Base-by-base conservation (phyloP, 2,329 filamentous ascomycete species). In the Diaporthe longicolla region DNA sequence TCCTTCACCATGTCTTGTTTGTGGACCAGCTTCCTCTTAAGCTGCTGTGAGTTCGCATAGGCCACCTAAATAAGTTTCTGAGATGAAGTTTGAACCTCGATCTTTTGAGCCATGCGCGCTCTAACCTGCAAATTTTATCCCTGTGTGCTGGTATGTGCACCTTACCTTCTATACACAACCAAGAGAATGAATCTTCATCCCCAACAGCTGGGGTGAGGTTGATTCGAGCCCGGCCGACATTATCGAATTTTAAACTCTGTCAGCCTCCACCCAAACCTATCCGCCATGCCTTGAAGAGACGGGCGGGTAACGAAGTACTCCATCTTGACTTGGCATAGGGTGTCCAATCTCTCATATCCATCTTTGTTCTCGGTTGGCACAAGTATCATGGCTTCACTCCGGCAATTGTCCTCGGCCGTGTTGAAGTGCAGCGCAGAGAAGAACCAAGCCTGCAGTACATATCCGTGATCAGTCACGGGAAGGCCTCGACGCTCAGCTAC, bases 221-320 rank as follows among this genome's bases (percentile, higher is more conserved):
- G 24, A 29, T 52, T 17, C 19, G 13, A 66, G 29, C 13, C 21
- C 26, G 10, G 15, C 6, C 17, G 45, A 13, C 32, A 37, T 71
- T 45, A 71, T 57, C 69, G 17, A 9, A 71, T 50, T 32, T 19
- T 71, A 19, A 71, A 71, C 1, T 71, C 57, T 17, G 24, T 43
- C 45, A 35, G 15, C 37, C 61, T 24, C 69, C 69, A 71, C 3
- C n/a, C 48, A n/a, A 61, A 71, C n/a, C 69, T 63, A 10, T 29
- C 19, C 9, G 57, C 69, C 69, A 71, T 71, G 10, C 37, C 69
- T 5, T 54, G 45, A 15, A 71, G 13, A 32, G 55, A 54, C n/a
- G 69, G 69, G 29, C 69, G 69, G n/a, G 10, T 52, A 24, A 71
- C 43, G 17, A 63, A 71, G 9, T 71, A 71, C 48, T 71, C 69